A percentile compares a stretch with the other conserved stretches of the same genome.
These are phyloP conservation scores for Phtheirospermum japonicum DNA, from an alignment of 257 asterid genomes.

Conservation along the genomic window DNA sequence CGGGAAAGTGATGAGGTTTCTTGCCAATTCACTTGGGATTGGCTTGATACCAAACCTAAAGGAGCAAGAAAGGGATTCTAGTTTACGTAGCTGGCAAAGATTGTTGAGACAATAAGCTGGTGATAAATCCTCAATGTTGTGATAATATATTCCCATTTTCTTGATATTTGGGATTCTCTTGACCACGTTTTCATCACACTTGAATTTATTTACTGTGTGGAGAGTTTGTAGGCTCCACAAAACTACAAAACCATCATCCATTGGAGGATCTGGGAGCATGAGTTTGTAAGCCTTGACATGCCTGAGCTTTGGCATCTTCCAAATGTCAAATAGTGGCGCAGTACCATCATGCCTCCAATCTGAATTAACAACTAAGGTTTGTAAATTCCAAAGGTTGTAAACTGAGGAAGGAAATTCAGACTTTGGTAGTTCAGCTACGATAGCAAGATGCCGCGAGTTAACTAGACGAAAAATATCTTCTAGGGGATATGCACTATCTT, in stretches of 20 bases:
- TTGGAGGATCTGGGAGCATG: background rate
- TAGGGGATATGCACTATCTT: no score
- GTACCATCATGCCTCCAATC: no score
- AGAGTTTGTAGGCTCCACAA: background rate
- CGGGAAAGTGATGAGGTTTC: background rate
- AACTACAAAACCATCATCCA: background rate
- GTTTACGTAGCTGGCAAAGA: background rate
- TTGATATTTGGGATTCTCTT: conserved; percentile 3
- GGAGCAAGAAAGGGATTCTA: background rate
- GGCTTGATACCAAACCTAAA: no score
- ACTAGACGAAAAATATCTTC: background rate
- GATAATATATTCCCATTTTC: background rate
- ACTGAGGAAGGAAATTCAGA: background rate
- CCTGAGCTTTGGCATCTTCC: conserved; percentile 8
- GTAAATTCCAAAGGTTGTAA: background rate
- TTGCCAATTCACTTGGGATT: background rate
- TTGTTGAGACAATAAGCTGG: background rate
- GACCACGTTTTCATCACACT: background rate
- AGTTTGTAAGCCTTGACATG: background rate
- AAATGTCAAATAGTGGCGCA: background rate
- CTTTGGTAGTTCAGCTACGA: background rate
- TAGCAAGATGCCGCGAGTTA: conserved; percentile 10
- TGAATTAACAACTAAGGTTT: background rate
- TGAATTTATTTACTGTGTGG: background rate
- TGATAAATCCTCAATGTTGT: no score